Conservation (phyloP, 306 rosid species). For the Medicago arabica region DNA sequence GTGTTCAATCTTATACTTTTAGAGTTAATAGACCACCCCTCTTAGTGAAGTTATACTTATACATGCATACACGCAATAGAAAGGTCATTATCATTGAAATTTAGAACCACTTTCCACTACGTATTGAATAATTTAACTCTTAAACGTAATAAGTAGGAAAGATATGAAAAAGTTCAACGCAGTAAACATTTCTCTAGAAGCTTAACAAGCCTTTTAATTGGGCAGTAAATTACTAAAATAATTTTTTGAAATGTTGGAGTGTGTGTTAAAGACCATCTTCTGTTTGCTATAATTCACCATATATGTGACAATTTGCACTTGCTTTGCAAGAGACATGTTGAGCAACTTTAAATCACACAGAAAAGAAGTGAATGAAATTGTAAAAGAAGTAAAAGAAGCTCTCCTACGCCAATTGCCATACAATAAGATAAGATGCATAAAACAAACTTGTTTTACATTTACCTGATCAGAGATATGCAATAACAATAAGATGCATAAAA, state of each 20-base stretch:
- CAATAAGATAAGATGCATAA: neutral
- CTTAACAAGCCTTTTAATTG: constrained; percentile 23
- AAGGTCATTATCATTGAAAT: constrained; percentile 6
- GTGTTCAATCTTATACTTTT: constrained; percentile 21
- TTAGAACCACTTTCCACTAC: neutral
- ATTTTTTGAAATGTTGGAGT: neutral
- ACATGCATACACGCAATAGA: neutral
- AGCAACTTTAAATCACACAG: constrained; percentile 27
- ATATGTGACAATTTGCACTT: constrained; percentile 31
- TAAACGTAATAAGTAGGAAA: neutral
- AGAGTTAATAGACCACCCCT: constrained; percentile 21
- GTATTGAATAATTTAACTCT: neutral
- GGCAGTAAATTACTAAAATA: constrained; percentile 13
- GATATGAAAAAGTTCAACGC: constrained; percentile 26
- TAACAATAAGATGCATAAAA: neutral
- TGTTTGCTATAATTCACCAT: constrained; percentile 16
- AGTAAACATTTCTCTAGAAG: constrained; percentile 31
- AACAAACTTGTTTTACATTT: constrained; percentile 10
- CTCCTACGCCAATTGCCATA: neutral
- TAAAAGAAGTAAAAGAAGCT: constrained; percentile 2
- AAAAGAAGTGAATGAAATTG: constrained; percentile 16
- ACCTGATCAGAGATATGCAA: neutral
- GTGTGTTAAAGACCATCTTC: neutral
- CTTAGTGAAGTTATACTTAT: constrained; percentile 12
- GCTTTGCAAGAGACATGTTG: constrained; percentile 5